Conservation (phyloP, 1,139 yeast species). For the Magnusiomyces ingens region DNA sequence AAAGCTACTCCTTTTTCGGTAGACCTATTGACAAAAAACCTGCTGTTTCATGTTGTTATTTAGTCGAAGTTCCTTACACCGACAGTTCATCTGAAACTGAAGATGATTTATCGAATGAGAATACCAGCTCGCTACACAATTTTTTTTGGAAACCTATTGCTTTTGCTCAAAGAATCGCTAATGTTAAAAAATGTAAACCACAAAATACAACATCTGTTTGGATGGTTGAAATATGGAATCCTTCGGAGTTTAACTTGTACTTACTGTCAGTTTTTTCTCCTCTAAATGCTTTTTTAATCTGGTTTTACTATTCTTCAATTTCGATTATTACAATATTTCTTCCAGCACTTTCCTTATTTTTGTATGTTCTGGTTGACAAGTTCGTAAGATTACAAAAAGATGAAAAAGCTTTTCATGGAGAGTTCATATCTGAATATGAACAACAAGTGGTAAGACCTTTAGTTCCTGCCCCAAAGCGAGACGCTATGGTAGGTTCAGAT, state of each 20-base stretch:
- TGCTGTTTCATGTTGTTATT: slow-evolving; percentile 37
- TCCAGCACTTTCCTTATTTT: slow-evolving; percentile 28
- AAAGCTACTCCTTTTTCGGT: slow-evolving; percentile 39
- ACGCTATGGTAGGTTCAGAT: slow-evolving; percentile 58
- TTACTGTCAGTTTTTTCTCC: slow-evolving; percentile 56
- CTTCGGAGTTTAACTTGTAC: slow-evolving; percentile 45
- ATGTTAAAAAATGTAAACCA: slow-evolving; percentile 4
- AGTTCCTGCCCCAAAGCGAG: slow-evolving; percentile 47
- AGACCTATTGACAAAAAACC: slow-evolving; percentile 35
- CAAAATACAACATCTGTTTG: slow-evolving; percentile 29
- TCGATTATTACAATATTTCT: slow-evolving; percentile 30
- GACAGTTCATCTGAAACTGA: slow-evolving; percentile 13
- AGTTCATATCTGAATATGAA: slow-evolving; percentile 58
- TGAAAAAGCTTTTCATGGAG: slow-evolving; percentile 54
- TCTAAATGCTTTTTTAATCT: slow-evolving; percentile 38
- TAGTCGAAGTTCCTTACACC: slow-evolving; percentile 16
- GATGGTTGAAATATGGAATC: slow-evolving; percentile 55
- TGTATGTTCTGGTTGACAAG: slow-evolving; percentile 38
- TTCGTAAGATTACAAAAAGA: slow-evolving; percentile 50
- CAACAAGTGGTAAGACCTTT: slow-evolving; percentile 60
- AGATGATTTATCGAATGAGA: background rate
- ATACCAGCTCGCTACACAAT: background rate
- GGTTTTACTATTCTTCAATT: slow-evolving; percentile 39
- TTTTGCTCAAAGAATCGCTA: background rate
- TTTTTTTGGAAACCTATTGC: background rate